phyloP scores from a whole-genome alignment of 331 rosid species.

The Quercus phellos region DNA sequence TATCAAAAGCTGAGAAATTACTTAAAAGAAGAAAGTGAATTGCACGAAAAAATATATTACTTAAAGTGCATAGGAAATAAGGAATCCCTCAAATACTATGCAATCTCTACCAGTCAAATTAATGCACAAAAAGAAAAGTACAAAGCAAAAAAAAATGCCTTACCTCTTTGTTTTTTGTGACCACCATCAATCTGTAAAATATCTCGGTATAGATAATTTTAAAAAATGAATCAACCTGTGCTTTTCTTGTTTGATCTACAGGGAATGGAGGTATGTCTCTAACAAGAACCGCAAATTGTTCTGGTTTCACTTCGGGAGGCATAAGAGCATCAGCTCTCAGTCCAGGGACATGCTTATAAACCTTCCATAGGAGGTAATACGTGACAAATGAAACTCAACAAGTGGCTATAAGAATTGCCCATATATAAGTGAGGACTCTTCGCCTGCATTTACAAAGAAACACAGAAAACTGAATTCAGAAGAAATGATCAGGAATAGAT shows the following conservation, averaged over 20 bases:
- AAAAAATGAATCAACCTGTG: conserved; percentile 65
- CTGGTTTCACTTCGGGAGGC: conserved; percentile 61
- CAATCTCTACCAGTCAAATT: neutral
- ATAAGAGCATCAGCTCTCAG: conserved; percentile 59
- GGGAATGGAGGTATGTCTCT: conserved; percentile 72
- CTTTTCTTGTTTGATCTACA: conserved; percentile 60
- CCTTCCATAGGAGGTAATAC: conserved; percentile 68
- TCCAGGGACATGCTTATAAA: conserved; percentile 57
- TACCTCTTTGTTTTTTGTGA: conserved; percentile 75
- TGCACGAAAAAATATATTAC: neutral
- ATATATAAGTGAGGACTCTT: conserved; percentile 35
- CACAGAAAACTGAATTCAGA: neutral
- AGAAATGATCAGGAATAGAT: neutral
- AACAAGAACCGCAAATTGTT: conserved; percentile 78
- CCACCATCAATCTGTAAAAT: conserved; percentile 75
- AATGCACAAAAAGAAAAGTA: neutral
- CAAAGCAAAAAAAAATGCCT: neutral
- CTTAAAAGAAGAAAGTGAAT: neutral
- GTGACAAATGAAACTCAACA: conserved; percentile 76
- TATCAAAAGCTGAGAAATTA: neutral
- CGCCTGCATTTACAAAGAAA: conserved; percentile 34
- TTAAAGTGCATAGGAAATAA: neutral
- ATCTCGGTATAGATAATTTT: conserved; percentile 55
- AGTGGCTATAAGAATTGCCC: conserved; percentile 66
- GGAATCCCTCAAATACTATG: neutral